phyloP scores from a whole-genome alignment of 768 basidiomycete species.

The Calvatia gigantea region DNA sequence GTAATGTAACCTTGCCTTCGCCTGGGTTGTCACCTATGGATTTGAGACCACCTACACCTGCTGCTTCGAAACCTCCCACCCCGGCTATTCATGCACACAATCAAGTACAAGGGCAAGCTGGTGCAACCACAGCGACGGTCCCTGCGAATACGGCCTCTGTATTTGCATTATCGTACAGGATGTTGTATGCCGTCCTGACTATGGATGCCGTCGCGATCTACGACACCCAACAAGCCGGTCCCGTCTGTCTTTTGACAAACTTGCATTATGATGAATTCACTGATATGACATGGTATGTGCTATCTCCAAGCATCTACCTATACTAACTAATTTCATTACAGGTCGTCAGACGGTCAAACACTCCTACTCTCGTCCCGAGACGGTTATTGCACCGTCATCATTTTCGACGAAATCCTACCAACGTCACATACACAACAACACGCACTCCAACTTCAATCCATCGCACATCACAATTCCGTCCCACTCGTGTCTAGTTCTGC shows the following conservation, averaged over 20 bases:
- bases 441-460: constrained; percentile 84
- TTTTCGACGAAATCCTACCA: constrained; percentile 92
- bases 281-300: constrained; percentile 85
- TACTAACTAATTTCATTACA: constrained; percentile 26
- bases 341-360: constrained; percentile 95
- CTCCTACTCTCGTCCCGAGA: constrained; percentile 90
- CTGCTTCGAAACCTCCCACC: constrained; percentile 51
- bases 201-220: constrained; percentile 95
- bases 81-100: constrained; percentile 30
- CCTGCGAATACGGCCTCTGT: constrained; percentile 50
- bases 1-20: constrained; percentile 32
- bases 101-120: constrained; percentile 12
- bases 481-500: constrained; percentile 43
- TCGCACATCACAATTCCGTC: constrained; percentile 81
- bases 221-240: constrained; percentile 94
- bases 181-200: constrained; percentile 93
- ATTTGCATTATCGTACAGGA: constrained; percentile 88
- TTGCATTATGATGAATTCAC: constrained; percentile 98
- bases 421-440: constrained; percentile 89
- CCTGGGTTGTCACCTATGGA: constrained; percentile 57
- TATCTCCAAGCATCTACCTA: constrained; percentile 1
- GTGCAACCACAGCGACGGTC: constrained; percentile 15
- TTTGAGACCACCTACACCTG: constrained; percentile 58
- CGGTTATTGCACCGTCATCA: constrained; percentile 93
- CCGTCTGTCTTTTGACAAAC: constrained; percentile 88